Base-by-base conservation (phyloP, 2,329 filamentous ascomycete genomes). In the Calonectria henricotiae region DNA sequence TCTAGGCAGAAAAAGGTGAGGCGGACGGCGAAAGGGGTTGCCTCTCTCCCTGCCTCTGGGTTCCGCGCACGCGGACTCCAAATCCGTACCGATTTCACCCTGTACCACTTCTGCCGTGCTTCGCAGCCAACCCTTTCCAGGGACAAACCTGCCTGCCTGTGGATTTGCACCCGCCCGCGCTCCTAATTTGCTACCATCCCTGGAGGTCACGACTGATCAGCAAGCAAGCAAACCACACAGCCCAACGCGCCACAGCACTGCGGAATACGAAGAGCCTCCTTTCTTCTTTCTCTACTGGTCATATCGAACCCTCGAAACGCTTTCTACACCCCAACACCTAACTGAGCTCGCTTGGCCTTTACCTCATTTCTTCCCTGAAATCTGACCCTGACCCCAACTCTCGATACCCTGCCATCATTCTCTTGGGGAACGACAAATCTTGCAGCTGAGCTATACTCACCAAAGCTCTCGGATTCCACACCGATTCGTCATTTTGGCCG, bases 51-150 rank as follows among this genome's bases (percentile, higher is more conserved):
- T 32, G 44, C 49, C 39, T 44, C 27, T 25, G 41, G 25, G 20
- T 12, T 54, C n/a, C 41, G 23, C 44, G 35, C 41, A 25, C 61
- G 30, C 23, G n/a, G 32, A 17, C 32, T 64, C 49, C 39, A 11
- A 46, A 37, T 46, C 44, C 17, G 27, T 27, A 65, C 67, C 43
- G 55, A 63, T 49, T 58, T 70, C 51, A 54, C 68, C 76, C 76
- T 73, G 65, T 76, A 77, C 72, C 67, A 49, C 72, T 61, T 65
- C 70, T 73, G 73, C 74, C 27, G 71, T 69, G 69, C 69, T 68
- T 60, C 51, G 46, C 72, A 11, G 39, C 49, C 43, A 55, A 43
- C 43, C 61, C 47, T 32, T 27, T 8, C 13, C n/a, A 37, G 32
- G 51, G 32, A 23, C 51, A 58, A 39, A 25, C 51, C 51, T 58